Evolutionary conservation across 257 asterid species (phyloP), one percentile per base, ranked within the genome.

Genomic region (Lithospermum erythrorhizon): DNA sequence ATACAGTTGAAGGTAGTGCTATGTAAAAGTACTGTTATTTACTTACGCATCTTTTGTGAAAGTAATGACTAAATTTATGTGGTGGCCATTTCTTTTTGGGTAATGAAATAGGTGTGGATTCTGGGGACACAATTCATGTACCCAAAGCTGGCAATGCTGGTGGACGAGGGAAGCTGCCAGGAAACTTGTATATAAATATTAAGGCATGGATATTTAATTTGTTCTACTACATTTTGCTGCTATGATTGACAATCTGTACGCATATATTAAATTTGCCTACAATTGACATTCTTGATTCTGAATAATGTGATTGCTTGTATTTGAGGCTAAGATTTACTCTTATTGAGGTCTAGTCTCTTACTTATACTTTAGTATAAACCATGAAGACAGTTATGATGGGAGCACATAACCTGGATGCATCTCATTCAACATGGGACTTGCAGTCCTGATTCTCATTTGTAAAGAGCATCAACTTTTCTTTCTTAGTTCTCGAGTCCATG

Each of bases 91-190:
- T 9, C 67, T 41, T 65, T 21, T 55, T 21, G 59, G 59, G 25
- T 53, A 22, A 72, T 73, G 68, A 59, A 58, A 66, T 74, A 90
- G 98, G 98, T 61, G 86, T 91, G 77, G 96, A 83, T 59, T 77
- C 84, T 53, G 87, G 88, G 29, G 96, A 91, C 76, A 79, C 86
- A n/a, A 81, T 91, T 60, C 85, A 82, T 58, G 95, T 91, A 51
- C 79, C 89, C 41, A 74, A 80, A 57, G 93, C 93, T 73, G 98
- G 98, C 64, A 82, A 85, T 79, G 83, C 86, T 72, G 85, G 91
- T 68, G 72, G 80, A 67, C 73, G 75, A 72, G 88, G 88, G 75
- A 74, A 70, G 68, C 74, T 80, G 61, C 78, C 93, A 23, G 95
- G 98, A 64, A 76, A 65, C 81, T 76, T 91, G 63, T 66, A 78